Evolutionary conservation across 805 yeast genomes (phyloP).

Genomic region (Yamadazyma endophytica): DNA sequence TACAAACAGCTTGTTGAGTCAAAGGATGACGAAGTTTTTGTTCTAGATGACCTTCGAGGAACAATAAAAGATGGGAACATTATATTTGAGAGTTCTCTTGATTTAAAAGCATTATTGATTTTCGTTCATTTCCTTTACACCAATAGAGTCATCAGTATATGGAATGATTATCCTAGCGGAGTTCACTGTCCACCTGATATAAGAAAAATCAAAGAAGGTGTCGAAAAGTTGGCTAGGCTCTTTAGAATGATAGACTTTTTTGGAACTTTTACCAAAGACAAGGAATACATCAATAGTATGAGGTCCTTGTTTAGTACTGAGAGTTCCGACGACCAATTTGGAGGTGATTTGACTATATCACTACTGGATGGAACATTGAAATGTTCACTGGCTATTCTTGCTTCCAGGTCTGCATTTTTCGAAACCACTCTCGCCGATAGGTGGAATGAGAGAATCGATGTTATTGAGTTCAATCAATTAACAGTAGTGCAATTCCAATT

Average conservation of each 20-base stretch:
- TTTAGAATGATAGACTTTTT: conserved; percentile 20
- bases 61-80: conserved; percentile 9
- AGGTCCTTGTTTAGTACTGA: conserved; percentile 14
- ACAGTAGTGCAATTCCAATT: conserved; percentile 40
- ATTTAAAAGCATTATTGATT: conserved; percentile 36
- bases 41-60: conserved; percentile 22
- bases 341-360: conserved; percentile 41
- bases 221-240: conserved; percentile 17
- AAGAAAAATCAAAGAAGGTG: conserved; percentile 23
- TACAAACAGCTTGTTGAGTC: conserved; percentile 20
- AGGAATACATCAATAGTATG: conserved; percentile 14
- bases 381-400: conserved; percentile 52
- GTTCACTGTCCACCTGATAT: conserved; percentile 25
- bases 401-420: conserved; percentile 59
- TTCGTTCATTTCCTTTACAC: conserved; percentile 48
- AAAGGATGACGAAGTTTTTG: conserved; percentile 16
- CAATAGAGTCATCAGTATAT: conserved; percentile 38
- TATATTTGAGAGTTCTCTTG: conserved; percentile 17
- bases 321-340: conserved; percentile 4
- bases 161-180: conserved; percentile 36
- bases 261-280: conserved; percentile 20
- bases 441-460: conserved; percentile 41
- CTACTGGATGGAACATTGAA: conserved; percentile 44
- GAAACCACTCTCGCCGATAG: conserved; percentile 50
- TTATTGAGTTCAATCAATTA: conserved; percentile 43